Base-by-base conservation (phyloP, 345 rosid species). In the Anacardium occidentale region DNA sequence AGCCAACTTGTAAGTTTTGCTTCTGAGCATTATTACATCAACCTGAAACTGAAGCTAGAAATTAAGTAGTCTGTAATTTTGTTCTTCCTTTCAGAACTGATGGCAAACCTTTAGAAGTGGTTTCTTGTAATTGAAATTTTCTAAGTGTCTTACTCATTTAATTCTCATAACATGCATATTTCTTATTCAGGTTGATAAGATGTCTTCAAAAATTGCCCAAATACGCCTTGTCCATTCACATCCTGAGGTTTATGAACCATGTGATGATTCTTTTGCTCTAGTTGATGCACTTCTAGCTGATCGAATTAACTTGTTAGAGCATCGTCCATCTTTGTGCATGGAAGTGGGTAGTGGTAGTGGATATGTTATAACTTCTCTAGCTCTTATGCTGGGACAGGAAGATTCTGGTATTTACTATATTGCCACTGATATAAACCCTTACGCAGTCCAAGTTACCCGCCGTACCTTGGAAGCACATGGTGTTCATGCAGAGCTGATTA, bases 261-360 rank as follows among this genome's bases (percentile, higher is more conserved):
- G 99, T 64, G 96, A 95, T 62, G 97, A 93, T 77, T 95, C 99
- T 62, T 95, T 92, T 71, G 94, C 94, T 2, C 72, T 90, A 55
- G 98, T 95, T 2, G 97, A 95, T 55, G 98, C 94, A 47, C 87
- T 95, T 77, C 85, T 93, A 10, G 90, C 91, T 11, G 98, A 90
- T 69, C 77, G 78, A 47, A 68, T 74, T 15, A 83, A 91, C 70
- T 68, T 93, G 18, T 50, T 93, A 66, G 85, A 82, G 25, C 96
- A 85, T 71, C 75, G 74, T 50, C 98, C 98, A 0, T 74, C 80
- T 48, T 21, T 91, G 25, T 90, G 97, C 75, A 71, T 91, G 87
- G 95, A 91, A 85, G 72, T 91, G 17, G 97, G 97, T 47, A 90
- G 91, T 15, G 97, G 96, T 56, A 91, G 97, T 71, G 96, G 97